These are phyloP conservation scores for Boletus subcaerulescens DNA, from an alignment of 768 basidiomycete species.

Conservation along the genomic window DNA sequence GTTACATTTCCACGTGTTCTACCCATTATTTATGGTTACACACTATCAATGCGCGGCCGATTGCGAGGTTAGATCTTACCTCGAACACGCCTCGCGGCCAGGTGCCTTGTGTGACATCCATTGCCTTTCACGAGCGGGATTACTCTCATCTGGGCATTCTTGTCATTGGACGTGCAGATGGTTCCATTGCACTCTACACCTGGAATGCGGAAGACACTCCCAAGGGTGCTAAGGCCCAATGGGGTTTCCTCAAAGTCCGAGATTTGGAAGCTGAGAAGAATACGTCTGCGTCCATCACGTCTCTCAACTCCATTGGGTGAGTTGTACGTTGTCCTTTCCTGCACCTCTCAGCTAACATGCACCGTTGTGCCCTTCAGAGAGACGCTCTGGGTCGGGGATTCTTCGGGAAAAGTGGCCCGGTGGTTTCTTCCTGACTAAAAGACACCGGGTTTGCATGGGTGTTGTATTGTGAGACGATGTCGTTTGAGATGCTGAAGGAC, in stretches of 20 bases:
- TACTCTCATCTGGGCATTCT: constrained; percentile 75
- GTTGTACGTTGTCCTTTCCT: constrained; percentile 8
- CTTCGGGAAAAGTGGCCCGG: constrained; percentile 23
- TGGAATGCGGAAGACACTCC: constrained; percentile 80
- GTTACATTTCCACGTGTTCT: constrained; percentile 86
- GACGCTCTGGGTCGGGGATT: constrained; percentile 25
- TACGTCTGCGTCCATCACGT: constrained; percentile 52
- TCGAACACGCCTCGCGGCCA: constrained; percentile 42
- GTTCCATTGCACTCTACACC: constrained; percentile 74
- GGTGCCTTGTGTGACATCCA: constrained; percentile 57
- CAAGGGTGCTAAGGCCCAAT: constrained; percentile 60
- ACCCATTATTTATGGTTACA: constrained; percentile 67
- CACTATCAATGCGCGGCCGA: constrained; percentile 81
- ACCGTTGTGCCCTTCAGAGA: constrained; percentile 9
- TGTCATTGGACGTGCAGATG: constrained; percentile 77
- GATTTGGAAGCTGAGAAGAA: constrained; percentile 55
- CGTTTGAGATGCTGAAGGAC: no score
- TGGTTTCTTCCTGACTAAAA: constrained; percentile 23
- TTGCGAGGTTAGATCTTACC: constrained; percentile 64
- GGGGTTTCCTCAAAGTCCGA: constrained; percentile 72
- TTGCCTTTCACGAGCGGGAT: constrained; percentile 89
- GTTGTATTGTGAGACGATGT: neutral
- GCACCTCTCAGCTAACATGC: neutral
- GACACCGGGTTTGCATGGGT: neutral
- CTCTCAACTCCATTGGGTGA: constrained; percentile 82